Percentiles rank a stretch among this genome's conserved stretches.
phyloP scores from a whole-genome alignment of 2,329 filamentous ascomycete species.

The Ophiostoma himal-ulmi region DNA sequence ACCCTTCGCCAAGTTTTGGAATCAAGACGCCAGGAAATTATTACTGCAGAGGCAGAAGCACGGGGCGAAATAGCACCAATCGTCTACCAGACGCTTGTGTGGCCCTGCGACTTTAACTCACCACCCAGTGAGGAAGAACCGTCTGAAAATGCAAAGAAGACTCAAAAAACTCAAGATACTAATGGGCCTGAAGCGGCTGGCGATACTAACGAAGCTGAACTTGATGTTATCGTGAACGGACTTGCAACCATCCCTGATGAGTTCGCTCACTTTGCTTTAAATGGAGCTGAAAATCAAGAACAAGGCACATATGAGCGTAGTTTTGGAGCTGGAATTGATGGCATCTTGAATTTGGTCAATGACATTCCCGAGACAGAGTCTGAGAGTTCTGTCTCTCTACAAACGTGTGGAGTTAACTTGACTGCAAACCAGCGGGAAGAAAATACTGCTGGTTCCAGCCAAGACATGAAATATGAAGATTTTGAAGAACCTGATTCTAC shows the following conservation, averaged over 20 bases:
- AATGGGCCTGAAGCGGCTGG: too few relatives aligned
- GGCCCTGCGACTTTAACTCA: neutral
- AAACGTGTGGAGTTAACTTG: too few relatives aligned
- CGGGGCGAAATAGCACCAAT: neutral
- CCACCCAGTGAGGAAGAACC: too few relatives aligned
- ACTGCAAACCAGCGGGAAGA: neutral
- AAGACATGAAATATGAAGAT: too few relatives aligned
- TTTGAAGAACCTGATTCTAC: too few relatives aligned
- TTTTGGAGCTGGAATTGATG: too few relatives aligned
- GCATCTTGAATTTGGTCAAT: too few relatives aligned
- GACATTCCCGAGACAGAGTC: neutral
- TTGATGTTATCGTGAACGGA: neutral
- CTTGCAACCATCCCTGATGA: neutral
- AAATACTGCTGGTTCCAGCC: neutral
- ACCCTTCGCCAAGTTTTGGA: too few relatives aligned
- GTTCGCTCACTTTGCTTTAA: neutral
- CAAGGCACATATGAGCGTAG: neutral
- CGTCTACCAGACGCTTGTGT: neutral
- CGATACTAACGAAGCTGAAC: too few relatives aligned
- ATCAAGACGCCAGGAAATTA: neutral
- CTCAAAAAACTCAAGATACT: too few relatives aligned
- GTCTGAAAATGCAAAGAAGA: too few relatives aligned
- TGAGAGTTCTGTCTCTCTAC: neutral
- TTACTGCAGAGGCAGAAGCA: neutral
- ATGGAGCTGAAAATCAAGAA: neutral